Evolutionary conservation across 306 rosid genomes (phyloP).

Genomic region (Cucumis sativus): DNA sequence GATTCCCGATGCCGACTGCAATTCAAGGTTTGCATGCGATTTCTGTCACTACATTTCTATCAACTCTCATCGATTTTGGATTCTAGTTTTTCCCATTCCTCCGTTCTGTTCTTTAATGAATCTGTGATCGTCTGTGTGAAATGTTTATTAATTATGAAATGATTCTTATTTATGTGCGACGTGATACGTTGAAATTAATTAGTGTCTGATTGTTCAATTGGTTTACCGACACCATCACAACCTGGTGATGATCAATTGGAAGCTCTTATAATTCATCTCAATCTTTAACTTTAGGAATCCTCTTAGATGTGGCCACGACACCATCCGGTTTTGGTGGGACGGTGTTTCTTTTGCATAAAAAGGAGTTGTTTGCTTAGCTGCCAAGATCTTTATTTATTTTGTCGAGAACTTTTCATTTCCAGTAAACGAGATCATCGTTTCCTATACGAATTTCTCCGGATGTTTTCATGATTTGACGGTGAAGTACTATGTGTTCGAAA

Average conservation of each 20-base stretch:
- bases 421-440: not conserved
- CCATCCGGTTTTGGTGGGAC: not conserved
- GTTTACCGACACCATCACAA: not conserved
- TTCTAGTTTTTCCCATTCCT: not conserved
- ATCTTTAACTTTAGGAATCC: not conserved
- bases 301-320: not conserved
- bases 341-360: not conserved
- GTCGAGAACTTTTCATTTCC: not conserved
- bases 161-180: not conserved
- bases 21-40: not conserved
- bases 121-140: not conserved
- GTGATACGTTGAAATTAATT: not conserved
- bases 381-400: not conserved
- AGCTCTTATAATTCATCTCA: not conserved
- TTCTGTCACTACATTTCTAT: not conserved
- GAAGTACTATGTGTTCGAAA: not conserved
- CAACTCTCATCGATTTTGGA: not conserved
- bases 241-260: not conserved
- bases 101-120: not conserved
- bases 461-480: not conserved
- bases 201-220: not conserved
- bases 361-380: not conserved
- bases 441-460: not conserved
- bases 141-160: not conserved
- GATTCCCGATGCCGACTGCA: not conserved